Evolutionary conservation across 306 rosid species (phyloP).

Genomic region (Quercus agrifolia): DNA sequence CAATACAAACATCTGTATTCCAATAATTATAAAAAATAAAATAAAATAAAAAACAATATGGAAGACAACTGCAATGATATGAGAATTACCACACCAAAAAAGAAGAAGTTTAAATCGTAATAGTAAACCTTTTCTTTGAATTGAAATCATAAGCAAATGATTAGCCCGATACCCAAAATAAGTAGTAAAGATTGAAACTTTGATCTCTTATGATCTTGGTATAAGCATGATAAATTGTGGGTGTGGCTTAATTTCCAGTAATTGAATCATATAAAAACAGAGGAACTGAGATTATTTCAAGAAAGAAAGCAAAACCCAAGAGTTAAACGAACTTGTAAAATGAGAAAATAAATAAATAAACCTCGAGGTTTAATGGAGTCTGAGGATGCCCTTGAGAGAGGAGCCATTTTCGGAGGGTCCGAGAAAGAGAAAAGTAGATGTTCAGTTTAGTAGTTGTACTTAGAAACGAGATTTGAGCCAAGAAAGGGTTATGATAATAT

Average conservation of each 20-base stretch:
- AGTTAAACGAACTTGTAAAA: background rate
- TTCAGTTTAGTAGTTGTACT: too few relatives aligned
- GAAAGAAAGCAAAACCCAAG: background rate
- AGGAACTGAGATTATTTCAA: background rate
- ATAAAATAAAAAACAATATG: background rate
- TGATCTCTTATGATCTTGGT: background rate
- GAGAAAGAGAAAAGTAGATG: background rate
- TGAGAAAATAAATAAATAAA: slow-evolving; percentile 5
- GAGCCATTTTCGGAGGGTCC: slow-evolving; percentile 46
- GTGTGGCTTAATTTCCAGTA: background rate
- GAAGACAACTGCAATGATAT: background rate
- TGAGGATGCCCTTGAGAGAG: slow-evolving; percentile 23
- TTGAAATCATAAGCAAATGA: background rate
- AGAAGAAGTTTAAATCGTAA: background rate
- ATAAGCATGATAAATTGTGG: background rate
- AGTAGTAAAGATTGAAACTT: background rate
- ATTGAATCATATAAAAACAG: background rate
- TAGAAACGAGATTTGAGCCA: too few relatives aligned
- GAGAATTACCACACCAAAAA: background rate
- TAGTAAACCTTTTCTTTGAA: background rate
- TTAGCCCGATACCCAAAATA: background rate
- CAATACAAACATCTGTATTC: slow-evolving; percentile 79
- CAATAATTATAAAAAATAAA: too few relatives aligned
- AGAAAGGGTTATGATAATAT: too few relatives aligned
- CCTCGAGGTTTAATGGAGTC: slow-evolving; percentile 64